Conservation (phyloP, 176 grass and related monocot species). For the Miscanthus lutarioriparius region DNA sequence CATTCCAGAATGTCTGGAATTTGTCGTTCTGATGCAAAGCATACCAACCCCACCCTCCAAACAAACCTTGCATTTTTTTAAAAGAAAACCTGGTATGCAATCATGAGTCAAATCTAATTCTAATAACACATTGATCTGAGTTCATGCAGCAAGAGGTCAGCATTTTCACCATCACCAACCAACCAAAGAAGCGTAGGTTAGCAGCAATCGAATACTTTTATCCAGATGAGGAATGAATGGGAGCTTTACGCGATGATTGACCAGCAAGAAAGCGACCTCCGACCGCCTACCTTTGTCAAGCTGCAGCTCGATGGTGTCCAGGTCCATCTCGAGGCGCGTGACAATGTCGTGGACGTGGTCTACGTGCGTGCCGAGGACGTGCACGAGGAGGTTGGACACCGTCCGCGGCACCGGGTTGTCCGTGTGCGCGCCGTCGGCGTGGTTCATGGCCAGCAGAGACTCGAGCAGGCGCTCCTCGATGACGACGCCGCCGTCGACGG, state of each 20-base stretch:
- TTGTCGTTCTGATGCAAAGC: not conserved
- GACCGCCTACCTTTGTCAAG: slow-evolving; percentile 69
- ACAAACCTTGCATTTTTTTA: not conserved
- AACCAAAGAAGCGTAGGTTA: slow-evolving; percentile 4
- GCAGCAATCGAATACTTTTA: slow-evolving; percentile 16
- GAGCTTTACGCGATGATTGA: not conserved
- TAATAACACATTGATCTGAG: not conserved
- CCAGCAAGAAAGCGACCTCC: slow-evolving; percentile 30
- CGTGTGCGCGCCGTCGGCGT: slow-evolving; percentile 86
- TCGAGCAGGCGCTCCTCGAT: slow-evolving; percentile 85
- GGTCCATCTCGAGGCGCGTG: slow-evolving; percentile 83
- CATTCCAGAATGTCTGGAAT: not conserved
- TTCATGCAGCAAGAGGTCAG: slow-evolving; percentile 2
- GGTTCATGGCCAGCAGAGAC: slow-evolving; percentile 90
- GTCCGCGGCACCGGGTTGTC: slow-evolving; percentile 83
- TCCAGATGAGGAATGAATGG: slow-evolving; percentile 1
- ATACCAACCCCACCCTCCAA: not conserved
- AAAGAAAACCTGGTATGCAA: not conserved
- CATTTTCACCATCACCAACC: slow-evolving; percentile 26
- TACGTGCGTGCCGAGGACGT: slow-evolving; percentile 84
- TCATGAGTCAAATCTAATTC: not conserved
- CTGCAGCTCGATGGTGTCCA: slow-evolving; percentile 80
- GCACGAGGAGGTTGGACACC: slow-evolving; percentile 82
- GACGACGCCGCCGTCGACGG: slow-evolving; percentile 55
- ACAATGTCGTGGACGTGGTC: slow-evolving; percentile 98